These are phyloP conservation scores for Myxozyma neotropica DNA, from an alignment of 805 yeast species.

Conservation along the genomic window DNA sequence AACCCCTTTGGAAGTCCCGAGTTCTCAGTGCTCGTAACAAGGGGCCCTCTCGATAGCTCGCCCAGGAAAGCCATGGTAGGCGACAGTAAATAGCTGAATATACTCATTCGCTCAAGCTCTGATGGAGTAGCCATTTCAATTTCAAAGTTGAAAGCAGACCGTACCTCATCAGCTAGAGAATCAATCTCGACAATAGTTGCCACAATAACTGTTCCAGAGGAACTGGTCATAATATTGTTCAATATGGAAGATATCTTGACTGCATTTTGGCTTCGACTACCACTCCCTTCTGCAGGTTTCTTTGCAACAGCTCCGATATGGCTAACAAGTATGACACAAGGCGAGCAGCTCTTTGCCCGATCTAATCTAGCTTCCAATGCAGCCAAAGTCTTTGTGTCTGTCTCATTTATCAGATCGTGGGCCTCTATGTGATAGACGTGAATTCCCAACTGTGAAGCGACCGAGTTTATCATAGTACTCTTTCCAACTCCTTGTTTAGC, in stretches of 20 bases:
- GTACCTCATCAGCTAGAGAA: constrained; percentile 61
- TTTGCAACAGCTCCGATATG: constrained; percentile 79
- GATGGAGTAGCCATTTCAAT: constrained; percentile 74
- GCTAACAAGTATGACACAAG: constrained; percentile 58
- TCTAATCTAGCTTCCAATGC: constrained; percentile 75
- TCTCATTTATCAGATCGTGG: constrained; percentile 64
- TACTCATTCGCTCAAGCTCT: constrained; percentile 68
- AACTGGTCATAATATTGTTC: constrained; percentile 53
- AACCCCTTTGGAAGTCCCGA: constrained; percentile 34
- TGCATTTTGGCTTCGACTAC: constrained; percentile 42
- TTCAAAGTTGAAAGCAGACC: constrained; percentile 76
- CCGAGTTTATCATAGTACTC: constrained; percentile 58
- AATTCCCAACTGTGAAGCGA: constrained; percentile 62
- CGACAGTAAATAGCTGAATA: constrained; percentile 56
- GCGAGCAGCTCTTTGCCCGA: constrained; percentile 52
- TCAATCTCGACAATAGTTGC: constrained; percentile 74
- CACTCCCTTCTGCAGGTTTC: constrained; percentile 61
- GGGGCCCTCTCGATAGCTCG: neutral
- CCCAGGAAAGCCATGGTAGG: neutral
- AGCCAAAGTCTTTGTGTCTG: constrained; percentile 80
- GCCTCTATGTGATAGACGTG: constrained; percentile 72
- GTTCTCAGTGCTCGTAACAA: neutral
- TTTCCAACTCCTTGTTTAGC: constrained; percentile 80
- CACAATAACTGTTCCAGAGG: constrained; percentile 53
- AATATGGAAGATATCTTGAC: constrained; percentile 58